Conservation (phyloP, 768 basidiomycete species). For the Sporobolomyces phaffii region DNA sequence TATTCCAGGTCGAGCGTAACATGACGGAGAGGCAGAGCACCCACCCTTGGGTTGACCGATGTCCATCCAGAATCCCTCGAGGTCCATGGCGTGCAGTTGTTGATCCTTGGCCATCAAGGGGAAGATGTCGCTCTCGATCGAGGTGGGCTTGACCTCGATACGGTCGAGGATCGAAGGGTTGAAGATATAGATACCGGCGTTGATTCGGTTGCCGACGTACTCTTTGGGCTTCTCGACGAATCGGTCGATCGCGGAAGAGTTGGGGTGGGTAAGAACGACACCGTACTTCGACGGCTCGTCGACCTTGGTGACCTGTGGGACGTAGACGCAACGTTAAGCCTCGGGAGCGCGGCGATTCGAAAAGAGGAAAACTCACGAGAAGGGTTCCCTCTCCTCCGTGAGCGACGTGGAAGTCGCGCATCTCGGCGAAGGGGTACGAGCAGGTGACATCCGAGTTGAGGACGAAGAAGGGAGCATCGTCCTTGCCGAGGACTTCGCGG, state of each 20-base stretch:
- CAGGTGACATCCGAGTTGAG: slow-evolving; percentile 54
- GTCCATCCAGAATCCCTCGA: slow-evolving; percentile 53
- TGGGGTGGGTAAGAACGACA: slow-evolving; percentile 51
- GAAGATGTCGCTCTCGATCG: slow-evolving; percentile 53
- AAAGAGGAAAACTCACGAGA: slow-evolving; percentile 44
- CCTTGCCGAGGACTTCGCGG: slow-evolving; percentile 50
- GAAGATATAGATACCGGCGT: slow-evolving; percentile 55
- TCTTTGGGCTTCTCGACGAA: slow-evolving; percentile 54
- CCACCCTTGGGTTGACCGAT: slow-evolving; percentile 52
- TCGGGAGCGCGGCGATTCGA: too few relatives aligned
- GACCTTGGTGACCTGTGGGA: slow-evolving; percentile 50
- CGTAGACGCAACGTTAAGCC: background rate
- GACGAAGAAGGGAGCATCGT: slow-evolving; percentile 53
- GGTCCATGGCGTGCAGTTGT: slow-evolving; percentile 52
- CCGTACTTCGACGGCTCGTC: slow-evolving; percentile 52
- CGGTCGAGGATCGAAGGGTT: slow-evolving; percentile 51
- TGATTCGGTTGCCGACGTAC: slow-evolving; percentile 53
- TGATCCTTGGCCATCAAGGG: slow-evolving; percentile 49
- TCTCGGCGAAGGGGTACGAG: slow-evolving; percentile 52
- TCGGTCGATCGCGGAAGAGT: slow-evolving; percentile 50
- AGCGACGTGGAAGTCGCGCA: slow-evolving; percentile 51
- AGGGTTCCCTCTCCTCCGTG: slow-evolving; percentile 52
- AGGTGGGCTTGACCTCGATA: slow-evolving; percentile 52
- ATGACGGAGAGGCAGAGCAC: slow-evolving; percentile 44
- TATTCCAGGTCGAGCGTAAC: too few relatives aligned